phyloP scores from a whole-genome alignment of 306 rosid genomes.

The Quercus dentata region DNA sequence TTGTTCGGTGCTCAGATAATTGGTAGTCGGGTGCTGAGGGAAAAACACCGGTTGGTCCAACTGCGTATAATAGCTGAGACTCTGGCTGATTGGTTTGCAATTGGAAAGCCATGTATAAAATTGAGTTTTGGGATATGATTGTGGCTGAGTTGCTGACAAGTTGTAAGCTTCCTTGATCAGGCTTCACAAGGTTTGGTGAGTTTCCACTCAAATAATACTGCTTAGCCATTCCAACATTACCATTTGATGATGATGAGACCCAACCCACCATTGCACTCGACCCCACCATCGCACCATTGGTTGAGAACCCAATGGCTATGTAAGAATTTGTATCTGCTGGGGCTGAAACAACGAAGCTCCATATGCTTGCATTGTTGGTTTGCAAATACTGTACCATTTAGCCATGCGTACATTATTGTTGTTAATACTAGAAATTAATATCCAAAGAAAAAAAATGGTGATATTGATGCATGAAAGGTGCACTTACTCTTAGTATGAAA shows the following conservation, averaged over 20 bases:
- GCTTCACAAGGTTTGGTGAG: slow-evolving; percentile 41
- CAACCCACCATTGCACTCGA: slow-evolving; percentile 86
- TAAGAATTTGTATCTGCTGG: slow-evolving; percentile 48
- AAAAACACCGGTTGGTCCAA: slow-evolving; percentile 43
- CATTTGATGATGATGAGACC: slow-evolving; percentile 41
- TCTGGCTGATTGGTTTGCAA: slow-evolving; percentile 37
- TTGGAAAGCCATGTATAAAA: slow-evolving; percentile 53
- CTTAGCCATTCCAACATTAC: slow-evolving; percentile 27
- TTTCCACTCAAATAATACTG: slow-evolving; percentile 55
- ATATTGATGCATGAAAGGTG: not conserved
- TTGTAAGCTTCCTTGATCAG: slow-evolving; percentile 48
- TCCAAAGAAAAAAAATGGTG: not conserved
- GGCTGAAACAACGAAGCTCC: slow-evolving; percentile 74
- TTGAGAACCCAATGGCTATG: slow-evolving; percentile 72
- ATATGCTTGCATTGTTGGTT: slow-evolving; percentile 34
- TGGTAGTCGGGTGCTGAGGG: slow-evolving; percentile 51
- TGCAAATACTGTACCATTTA: slow-evolving; percentile 48
- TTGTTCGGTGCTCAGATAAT: slow-evolving; percentile 44
- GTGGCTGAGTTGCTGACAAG: slow-evolving; percentile 41
- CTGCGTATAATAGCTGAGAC: slow-evolving; percentile 39
- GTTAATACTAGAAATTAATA: not conserved
- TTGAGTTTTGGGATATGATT: slow-evolving; percentile 43
- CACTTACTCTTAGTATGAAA: slow-evolving; percentile 69
- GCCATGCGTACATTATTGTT: not conserved
- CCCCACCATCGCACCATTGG: slow-evolving; percentile 61